Evolutionary conservation across 176 grass and related monocot species (phyloP).

Genomic region (Triticum urartu): DNA sequence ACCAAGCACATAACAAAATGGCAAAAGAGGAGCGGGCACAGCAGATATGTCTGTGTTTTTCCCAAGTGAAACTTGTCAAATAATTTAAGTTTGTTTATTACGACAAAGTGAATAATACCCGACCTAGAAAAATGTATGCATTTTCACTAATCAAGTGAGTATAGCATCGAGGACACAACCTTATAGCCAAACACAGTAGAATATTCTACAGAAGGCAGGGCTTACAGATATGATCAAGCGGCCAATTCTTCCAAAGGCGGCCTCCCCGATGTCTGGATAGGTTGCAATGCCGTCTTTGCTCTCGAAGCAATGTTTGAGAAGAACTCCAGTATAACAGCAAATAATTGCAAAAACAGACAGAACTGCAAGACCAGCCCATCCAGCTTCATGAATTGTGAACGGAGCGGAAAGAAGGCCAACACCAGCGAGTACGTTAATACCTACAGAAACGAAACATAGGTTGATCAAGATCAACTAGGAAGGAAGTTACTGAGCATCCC

Average conservation of each 20-base stretch:
- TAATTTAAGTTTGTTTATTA: background rate
- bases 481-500: background rate
- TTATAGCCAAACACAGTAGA: background rate
- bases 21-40: background rate
- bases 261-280: slow-evolving; percentile 97
- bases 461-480: background rate
- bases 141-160: background rate
- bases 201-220: slow-evolving; percentile 20
- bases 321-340: slow-evolving; percentile 84
- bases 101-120: background rate
- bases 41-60: background rate
- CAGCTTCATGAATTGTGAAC: slow-evolving; percentile 78
- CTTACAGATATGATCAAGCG: slow-evolving; percentile 81
- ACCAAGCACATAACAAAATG: background rate
- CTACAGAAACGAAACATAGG: slow-evolving; percentile 34
- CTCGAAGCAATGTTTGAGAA: slow-evolving; percentile 87
- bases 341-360: slow-evolving; percentile 53
- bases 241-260: slow-evolving; percentile 86
- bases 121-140: background rate
- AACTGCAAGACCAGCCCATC: slow-evolving; percentile 73
- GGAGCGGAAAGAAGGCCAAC: slow-evolving; percentile 91
- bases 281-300: slow-evolving; percentile 82
- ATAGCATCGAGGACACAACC: background rate
- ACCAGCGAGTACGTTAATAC: slow-evolving; percentile 84
- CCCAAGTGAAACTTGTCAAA: background rate